Evolutionary conservation across 805 yeast genomes (phyloP).

Genomic region (Hanseniaspora guilliermondii): DNA sequence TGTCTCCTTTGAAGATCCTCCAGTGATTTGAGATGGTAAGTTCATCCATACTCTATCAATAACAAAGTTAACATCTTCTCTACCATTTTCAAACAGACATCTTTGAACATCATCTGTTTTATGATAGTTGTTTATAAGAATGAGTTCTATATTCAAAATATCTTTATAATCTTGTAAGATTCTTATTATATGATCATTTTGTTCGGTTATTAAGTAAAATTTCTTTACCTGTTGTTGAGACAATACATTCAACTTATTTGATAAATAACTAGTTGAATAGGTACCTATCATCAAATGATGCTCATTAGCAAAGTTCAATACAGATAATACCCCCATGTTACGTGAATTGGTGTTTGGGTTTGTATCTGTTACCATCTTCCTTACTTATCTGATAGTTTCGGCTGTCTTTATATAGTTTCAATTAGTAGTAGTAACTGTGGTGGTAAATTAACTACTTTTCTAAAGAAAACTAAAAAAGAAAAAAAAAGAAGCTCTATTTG

Average conservation of each 20-base stretch:
- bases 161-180: constrained; percentile 16
- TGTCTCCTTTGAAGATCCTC: constrained; percentile 14
- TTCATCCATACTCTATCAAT: constrained; percentile 71
- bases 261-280: constrained; percentile 6
- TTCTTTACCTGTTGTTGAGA: not conserved
- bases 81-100: constrained; percentile 32
- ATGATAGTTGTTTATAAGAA: constrained; percentile 20
- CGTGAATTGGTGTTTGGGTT: not conserved
- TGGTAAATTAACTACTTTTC: not conserved
- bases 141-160: constrained; percentile 21
- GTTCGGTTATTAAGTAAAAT: not conserved
- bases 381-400: not conserved
- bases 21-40: constrained; percentile 23
- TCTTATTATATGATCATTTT: constrained; percentile 21
- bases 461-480: no score
- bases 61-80: constrained; percentile 45
- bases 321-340: constrained; percentile 13
- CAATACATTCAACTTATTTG: constrained; percentile 3
- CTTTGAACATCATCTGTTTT: not conserved
- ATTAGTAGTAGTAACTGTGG: not conserved
- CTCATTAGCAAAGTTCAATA: constrained; percentile 5
- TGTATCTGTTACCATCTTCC: no score
- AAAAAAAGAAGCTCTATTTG: no score
- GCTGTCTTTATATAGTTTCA: no score
- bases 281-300: constrained; percentile 10